phyloP scores from a whole-genome alignment of 148 eudicot genomes.

The Rhododendron ferrugineum region DNA sequence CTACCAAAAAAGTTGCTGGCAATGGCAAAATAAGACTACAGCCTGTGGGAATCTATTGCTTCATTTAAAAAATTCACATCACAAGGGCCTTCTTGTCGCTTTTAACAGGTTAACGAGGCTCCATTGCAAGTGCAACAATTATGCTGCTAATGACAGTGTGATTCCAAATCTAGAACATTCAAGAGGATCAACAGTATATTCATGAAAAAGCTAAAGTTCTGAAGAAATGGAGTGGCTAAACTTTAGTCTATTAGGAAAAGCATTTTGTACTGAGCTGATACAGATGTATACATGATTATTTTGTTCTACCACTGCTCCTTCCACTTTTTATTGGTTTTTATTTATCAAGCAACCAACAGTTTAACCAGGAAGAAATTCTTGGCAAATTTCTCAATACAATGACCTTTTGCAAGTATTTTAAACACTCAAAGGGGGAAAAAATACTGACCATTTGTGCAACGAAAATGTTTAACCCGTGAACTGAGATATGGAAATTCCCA shows the following conservation, averaged over 20 bases:
- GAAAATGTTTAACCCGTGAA: constrained; percentile 92
- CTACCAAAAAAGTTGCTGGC: not conserved
- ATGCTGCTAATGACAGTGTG: not conserved
- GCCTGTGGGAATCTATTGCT: not conserved
- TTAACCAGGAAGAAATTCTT: not conserved
- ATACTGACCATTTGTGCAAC: constrained; percentile 92
- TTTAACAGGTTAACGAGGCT: not conserved
- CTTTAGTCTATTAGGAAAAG: not conserved
- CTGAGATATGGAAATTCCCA: constrained; percentile 96
- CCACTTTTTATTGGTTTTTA: not conserved
- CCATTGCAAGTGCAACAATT: not conserved
- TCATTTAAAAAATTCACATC: not conserved
- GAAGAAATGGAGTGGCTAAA: not conserved
- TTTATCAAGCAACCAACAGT: not conserved
- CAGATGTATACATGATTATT: not conserved
- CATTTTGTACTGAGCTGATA: not conserved
- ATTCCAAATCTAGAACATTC: not conserved
- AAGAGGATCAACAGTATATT: not conserved
- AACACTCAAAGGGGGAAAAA: constrained; percentile 8
- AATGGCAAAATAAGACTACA: not conserved
- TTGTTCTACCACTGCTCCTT: not conserved
- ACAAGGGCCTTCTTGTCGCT: not conserved
- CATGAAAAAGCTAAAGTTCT: not conserved
- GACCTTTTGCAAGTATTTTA: not conserved
- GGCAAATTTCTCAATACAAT: not conserved